Evolutionary conservation across 148 eudicot genomes (phyloP).

Genomic region (Nyssa sinensis): DNA sequence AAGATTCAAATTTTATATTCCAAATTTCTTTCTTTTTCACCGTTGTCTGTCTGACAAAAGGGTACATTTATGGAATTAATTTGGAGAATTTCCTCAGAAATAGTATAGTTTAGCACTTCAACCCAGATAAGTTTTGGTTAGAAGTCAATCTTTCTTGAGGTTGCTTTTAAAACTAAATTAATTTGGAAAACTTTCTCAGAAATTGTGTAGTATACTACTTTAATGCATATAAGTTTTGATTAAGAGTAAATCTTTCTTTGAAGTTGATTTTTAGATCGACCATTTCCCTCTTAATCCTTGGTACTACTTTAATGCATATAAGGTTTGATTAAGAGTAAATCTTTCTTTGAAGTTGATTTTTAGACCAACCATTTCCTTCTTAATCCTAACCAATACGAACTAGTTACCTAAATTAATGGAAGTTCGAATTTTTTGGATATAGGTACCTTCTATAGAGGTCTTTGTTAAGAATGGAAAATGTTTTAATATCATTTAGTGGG

Average conservation of each 20-base stretch:
- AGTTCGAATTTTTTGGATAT: background rate
- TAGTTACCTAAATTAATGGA: background rate
- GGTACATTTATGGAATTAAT: background rate
- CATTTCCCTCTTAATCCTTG: background rate
- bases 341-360: background rate
- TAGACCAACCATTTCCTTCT: background rate
- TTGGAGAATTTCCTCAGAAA: background rate
- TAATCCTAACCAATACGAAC: background rate
- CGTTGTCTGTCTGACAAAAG: background rate
- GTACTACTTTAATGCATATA: too few relatives aligned
- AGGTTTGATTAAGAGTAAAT: too few relatives aligned
- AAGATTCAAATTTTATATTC: background rate
- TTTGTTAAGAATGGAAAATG: background rate
- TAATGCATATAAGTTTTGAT: too few relatives aligned
- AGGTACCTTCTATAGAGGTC: background rate
- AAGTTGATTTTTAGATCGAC: too few relatives aligned
- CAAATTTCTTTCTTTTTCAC: background rate
- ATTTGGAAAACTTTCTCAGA: too few relatives aligned
- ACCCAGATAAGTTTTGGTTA: too few relatives aligned
- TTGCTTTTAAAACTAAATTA: too few relatives aligned
- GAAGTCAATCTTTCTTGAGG: too few relatives aligned
- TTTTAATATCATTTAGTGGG: background rate
- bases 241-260: too few relatives aligned
- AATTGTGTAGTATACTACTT: too few relatives aligned
- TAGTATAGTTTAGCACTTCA: background rate